Base-by-base conservation (phyloP, 2,329 filamentous ascomycete species). In the Xylaria arbuscula region DNA sequence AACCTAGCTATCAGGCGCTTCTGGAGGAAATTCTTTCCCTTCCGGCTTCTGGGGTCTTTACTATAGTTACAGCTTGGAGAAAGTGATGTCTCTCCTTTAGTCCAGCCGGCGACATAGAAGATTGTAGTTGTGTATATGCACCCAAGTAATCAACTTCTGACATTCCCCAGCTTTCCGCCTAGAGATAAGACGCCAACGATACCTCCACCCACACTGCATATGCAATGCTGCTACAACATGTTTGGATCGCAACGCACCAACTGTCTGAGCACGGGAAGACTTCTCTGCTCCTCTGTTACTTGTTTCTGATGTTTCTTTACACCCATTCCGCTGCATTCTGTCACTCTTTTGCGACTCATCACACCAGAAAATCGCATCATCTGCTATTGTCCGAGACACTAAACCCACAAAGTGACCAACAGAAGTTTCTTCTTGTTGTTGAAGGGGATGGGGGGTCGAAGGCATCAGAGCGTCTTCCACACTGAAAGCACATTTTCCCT, bases 401-500 rank as follows among this genome's bases (percentile, higher is more conserved):
- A 32, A 34, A 38, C 34, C 53, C 24, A 53, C 28, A 22, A 17
- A 32, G 38, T 22, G 59, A 24, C n/a, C n/a, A 22, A 51, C 5
- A n/a, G n/a, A 22, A 59, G 5, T 38, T 24, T 8, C n/a, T n/a
- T n/a, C n/a, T n/a, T n/a, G n/a, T n/a, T n/a, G n/a, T n/a, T n/a
- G n/a, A n/a, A n/a, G n/a, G n/a, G n/a, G n/a, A n/a, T 51, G 8
- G 50, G 54, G 61, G 13, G 22, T 59, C 24, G 28, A 61, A 58
- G 13, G 59, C 22, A 48, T 54, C 54, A 42, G 22, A 28, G 28
- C 5, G 28, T 64, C 53, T 40, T 70, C 51, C 57, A 42, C 66
- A 56, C 63, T 51, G 56, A 66, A 47, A 54, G 55, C 40, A 71
- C 63, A 57, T 64, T 70, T 61, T 56, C 28, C n/a, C 51, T 28